Evolutionary conservation across 202 grass and related monocot species (phyloP), one percentile per base, ranked within the genome.

Genomic region (Brachypodium distachyon): DNA sequence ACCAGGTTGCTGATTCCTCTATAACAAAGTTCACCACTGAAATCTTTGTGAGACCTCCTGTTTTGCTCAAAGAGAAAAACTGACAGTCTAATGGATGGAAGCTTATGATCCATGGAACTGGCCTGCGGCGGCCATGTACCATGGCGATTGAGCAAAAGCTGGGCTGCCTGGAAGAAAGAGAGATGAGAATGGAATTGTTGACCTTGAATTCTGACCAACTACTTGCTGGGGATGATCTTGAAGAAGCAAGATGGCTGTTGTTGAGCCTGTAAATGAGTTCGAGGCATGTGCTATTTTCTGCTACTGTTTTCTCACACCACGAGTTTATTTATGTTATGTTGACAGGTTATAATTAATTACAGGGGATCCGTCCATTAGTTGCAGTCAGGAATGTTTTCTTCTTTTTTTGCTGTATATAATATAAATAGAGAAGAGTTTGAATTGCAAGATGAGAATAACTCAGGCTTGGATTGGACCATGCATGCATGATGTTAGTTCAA

Each of bases 1-100:
- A 32, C 85, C 88, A 32, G 88, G 82, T 17, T 91, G 79, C 38
- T 88, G 79, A 94, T 33, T 74, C 36, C 21, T 57, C 51, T 34
- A n/a, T n/a, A 58, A 19, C 73, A 34, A 60, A 48, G 58, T 77
- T 58, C 2, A 58, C 48, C 19, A 12, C 28, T 67, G 57, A 23
- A 33, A 19, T 46, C 38, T 11, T n/a, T 28, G 43, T 50, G 12
- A 42, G 6, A 47, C 17, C 64, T 67, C 17, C 64, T 67, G 23
- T 44, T 67, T 17, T 7, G n/a, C n/a, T 6, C 33, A 36, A 31
- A 2, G 59, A 6, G 0, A 55, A 50, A 12, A 80, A 52, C 2
- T 39, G 4, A 34, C 21, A 38, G 12, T 21, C 47, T 70, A 21
- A 60, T 33, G 13, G 31, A 59, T n/a, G 22, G 19, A 52, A 71